Base-by-base conservation (phyloP, 495 filamentous ascomycete genomes). In the Penicillium pulvis region DNA sequence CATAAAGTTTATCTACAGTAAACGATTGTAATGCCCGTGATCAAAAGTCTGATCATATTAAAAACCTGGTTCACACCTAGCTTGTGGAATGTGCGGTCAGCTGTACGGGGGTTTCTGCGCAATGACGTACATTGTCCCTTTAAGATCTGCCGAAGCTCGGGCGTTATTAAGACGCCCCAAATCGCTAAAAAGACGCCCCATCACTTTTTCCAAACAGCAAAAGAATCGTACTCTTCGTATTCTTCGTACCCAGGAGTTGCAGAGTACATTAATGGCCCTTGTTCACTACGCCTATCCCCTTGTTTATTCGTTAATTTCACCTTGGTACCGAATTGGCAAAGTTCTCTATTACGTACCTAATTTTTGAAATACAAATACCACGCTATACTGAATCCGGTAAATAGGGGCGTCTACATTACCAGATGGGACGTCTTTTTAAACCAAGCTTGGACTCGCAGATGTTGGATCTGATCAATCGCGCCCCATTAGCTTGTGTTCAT, bases 81-180 rank as follows among this genome's bases (percentile, higher is more conserved):
- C 14, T 41, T 17, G 14, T 41, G 16, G 4, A 41, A 41, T 41
- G 39, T 41, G 39, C 39, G 39, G 39, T 41, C 39, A 41, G 39
- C 14, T n/a, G 39, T 41, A 41, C 39, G 39, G 39, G 17, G 17
- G n/a, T n/a, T n/a, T 41, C 39, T 41, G 39, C 39, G 16, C 39
- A n/a, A 41, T 41, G 39, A 41, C 39, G 39, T 41, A 41, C 6
- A 12, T n/a, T 5, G 16, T 41, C 16, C 39, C 16, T 41, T 17
- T 41, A n/a, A 39, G 39, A 41, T 41, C 39, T 41, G 39, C 39
- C 39, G 39, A 41, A 41, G 39, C 39, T 41, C 39, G 39, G 39
- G 39, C 16, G 39, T 41, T 41, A 16, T 41, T 41, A 41, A n/a
- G 6, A 41, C 39, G 39, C 39, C 39, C 39, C 39, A 41, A 17